A percentile compares a stretch with the other conserved stretches of the same genome.
These are phyloP conservation scores for Cordia subcordata DNA, from an alignment of 257 asterid species.

Conservation along the genomic window DNA sequence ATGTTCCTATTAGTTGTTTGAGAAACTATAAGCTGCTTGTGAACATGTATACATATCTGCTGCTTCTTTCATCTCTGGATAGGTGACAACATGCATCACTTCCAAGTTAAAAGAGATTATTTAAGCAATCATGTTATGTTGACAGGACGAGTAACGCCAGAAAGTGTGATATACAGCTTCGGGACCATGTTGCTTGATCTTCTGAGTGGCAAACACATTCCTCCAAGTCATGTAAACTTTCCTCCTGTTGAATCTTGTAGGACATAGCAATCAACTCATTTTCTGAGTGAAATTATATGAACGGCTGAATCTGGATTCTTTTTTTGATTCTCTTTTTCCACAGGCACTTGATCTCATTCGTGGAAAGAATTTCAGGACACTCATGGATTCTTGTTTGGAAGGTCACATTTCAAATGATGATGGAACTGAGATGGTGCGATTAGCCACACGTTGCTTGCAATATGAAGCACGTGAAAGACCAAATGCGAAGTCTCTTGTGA, in stretches of 20 bases:
- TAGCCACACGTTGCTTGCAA: slow-evolving; percentile 84
- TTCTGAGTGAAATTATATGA: not conserved
- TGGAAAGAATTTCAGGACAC: slow-evolving; percentile 64
- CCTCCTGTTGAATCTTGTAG: slow-evolving; percentile 1
- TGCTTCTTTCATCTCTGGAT: not conserved
- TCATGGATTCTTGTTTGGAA: slow-evolving; percentile 89
- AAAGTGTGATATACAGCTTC: slow-evolving; percentile 50
- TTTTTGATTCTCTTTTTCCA: slow-evolving; percentile 1
- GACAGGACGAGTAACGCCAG: slow-evolving; percentile 50
- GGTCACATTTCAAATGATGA: slow-evolving; percentile 87
- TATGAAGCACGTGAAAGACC: slow-evolving; percentile 97
- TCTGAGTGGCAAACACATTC: slow-evolving; percentile 53
- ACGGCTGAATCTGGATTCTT: slow-evolving; percentile 3
- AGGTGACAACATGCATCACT: not conserved
- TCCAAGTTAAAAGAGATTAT: not conserved
- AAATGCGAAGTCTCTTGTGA: slow-evolving; percentile 61
- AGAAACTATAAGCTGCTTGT: no score
- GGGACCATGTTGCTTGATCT: slow-evolving; percentile 55
- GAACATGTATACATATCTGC: no score
- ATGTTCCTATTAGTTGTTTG: no score
- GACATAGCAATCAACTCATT: not conserved
- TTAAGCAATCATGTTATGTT: slow-evolving; percentile 4
- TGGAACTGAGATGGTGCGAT: slow-evolving; percentile 78
- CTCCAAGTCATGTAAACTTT: slow-evolving; percentile 49
- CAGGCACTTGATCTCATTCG: slow-evolving; percentile 93